These are phyloP conservation scores for Talaromyces sp. DNA, from an alignment of 2,329 filamentous ascomycete species.

Conservation along the genomic window DNA sequence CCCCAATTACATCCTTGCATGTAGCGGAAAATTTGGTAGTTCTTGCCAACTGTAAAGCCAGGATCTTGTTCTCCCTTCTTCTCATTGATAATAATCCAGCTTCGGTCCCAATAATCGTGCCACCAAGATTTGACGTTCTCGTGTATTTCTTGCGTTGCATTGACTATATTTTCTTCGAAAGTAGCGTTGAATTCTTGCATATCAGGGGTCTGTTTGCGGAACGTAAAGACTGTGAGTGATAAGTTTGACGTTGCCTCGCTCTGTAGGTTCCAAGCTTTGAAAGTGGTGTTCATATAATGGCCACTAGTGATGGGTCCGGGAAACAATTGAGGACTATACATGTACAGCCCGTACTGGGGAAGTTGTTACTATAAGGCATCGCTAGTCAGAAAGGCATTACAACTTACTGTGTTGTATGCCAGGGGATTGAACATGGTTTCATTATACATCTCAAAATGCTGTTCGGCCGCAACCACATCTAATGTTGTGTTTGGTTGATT, in stretches of 20 bases:
- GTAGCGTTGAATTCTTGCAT: not conserved
- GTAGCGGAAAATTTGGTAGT: slow-evolving; percentile 6
- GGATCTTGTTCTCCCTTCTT: not conserved
- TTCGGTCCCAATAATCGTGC: slow-evolving; percentile 2
- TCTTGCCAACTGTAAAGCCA: slow-evolving; percentile 8
- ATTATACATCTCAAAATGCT: not conserved
- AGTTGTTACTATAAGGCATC: not conserved
- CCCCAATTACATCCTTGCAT: slow-evolving; percentile 1
- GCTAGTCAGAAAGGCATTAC: not conserved
- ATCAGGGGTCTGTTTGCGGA: not conserved
- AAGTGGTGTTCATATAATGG: not conserved
- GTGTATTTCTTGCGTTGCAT: not conserved
- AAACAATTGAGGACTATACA: not conserved
- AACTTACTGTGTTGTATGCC: not conserved
- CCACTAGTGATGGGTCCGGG: not conserved
- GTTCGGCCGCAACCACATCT: not conserved
- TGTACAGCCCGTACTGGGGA: not conserved
- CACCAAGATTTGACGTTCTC: not conserved
- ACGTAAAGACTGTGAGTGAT: not conserved
- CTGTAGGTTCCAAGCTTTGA: not conserved
- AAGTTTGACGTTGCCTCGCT: not conserved
- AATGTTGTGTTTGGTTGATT: not conserved
- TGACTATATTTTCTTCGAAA: not conserved
- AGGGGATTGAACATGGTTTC: not conserved
- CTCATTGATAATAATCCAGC: slow-evolving; percentile 1